A percentile compares a stretch with the other conserved stretches of the same genome.
phyloP scores from a whole-genome alignment of 2,329 filamentous ascomycete genomes.

The Periconia sp. region DNA sequence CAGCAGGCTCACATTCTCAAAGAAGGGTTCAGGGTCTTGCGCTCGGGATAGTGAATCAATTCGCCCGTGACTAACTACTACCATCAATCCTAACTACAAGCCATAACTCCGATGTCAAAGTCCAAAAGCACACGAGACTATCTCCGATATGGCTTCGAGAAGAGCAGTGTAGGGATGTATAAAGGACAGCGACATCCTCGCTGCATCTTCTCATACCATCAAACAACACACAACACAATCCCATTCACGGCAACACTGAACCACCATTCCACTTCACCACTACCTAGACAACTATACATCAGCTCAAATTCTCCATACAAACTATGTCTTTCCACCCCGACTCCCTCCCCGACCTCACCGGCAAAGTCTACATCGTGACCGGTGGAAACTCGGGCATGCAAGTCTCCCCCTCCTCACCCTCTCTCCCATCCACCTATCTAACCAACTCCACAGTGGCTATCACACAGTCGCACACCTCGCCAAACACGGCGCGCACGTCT shows the following conservation, averaged over 20 bases:
- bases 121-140: too few relatives aligned
- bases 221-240: not conserved
- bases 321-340: slow-evolving; percentile 13
- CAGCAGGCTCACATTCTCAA: too few relatives aligned
- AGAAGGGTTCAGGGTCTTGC: too few relatives aligned
- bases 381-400: slow-evolving; percentile 13
- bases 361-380: slow-evolving; percentile 10
- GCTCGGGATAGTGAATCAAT: too few relatives aligned
- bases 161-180: too few relatives aligned
- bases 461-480: slow-evolving; percentile 18
- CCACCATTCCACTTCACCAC: not conserved
- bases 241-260: not conserved
- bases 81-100: too few relatives aligned
- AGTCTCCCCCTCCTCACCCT: slow-evolving; percentile 1
- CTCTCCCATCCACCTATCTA: not conserved
- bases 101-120: too few relatives aligned
- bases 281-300: not conserved
- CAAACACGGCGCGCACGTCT: slow-evolving; percentile 18
- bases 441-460: slow-evolving; percentile 14
- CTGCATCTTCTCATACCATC: not conserved
- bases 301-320: not conserved
- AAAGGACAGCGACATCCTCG: too few relatives aligned
- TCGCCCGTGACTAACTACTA: too few relatives aligned
- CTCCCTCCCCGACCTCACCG: slow-evolving; percentile 8
- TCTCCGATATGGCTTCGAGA: too few relatives aligned